A percentile compares a stretch with the other conserved stretches of the same genome.
phyloP scores from a whole-genome alignment of 2,329 filamentous ascomycete species.

The Albifimbria verrucaria region DNA sequence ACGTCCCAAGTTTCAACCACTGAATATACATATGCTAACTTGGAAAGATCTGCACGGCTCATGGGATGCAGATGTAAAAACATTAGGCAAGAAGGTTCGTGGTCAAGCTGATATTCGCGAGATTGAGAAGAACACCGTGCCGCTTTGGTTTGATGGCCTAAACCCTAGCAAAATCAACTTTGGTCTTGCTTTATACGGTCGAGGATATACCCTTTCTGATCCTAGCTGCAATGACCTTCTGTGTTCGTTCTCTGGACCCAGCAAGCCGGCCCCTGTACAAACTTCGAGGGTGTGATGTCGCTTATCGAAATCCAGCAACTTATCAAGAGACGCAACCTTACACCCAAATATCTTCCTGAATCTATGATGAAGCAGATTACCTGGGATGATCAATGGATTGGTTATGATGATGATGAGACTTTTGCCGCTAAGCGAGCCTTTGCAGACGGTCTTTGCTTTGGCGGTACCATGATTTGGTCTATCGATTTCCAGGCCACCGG shows the following conservation, averaged over 20 bases:
- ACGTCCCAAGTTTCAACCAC: too few relatives aligned
- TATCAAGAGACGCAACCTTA: constrained; percentile 16
- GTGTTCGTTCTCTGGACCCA: constrained; percentile 20
- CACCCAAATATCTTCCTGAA: constrained; percentile 11
- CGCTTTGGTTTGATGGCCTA: constrained; percentile 39
- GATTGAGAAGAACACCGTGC: constrained; percentile 31
- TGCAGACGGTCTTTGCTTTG: constrained; percentile 11
- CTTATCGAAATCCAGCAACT: constrained; percentile 25
- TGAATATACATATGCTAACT: too few relatives aligned
- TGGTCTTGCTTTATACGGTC: constrained; percentile 44
- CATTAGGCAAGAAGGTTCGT: constrained; percentile 26
- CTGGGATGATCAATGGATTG: constrained; percentile 21
- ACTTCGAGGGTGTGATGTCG: constrained; percentile 24
- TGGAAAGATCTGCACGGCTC: constrained; percentile 39
- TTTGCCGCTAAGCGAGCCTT: constrained; percentile 11
- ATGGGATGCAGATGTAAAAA: constrained; percentile 33
- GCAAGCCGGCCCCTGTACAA: constrained; percentile 24
- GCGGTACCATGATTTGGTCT: constrained; percentile 15
- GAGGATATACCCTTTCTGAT: constrained; percentile 35
- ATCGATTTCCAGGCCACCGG: constrained; percentile 6
- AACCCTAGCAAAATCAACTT: constrained; percentile 40
- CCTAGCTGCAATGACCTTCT: constrained; percentile 19
- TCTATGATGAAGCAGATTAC: constrained; percentile 13
- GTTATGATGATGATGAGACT: constrained; percentile 23
- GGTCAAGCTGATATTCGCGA: constrained; percentile 40